Evolutionary conservation across 2,329 filamentous ascomycete genomes (phyloP).

Genomic region (Phialophora expanda): DNA sequence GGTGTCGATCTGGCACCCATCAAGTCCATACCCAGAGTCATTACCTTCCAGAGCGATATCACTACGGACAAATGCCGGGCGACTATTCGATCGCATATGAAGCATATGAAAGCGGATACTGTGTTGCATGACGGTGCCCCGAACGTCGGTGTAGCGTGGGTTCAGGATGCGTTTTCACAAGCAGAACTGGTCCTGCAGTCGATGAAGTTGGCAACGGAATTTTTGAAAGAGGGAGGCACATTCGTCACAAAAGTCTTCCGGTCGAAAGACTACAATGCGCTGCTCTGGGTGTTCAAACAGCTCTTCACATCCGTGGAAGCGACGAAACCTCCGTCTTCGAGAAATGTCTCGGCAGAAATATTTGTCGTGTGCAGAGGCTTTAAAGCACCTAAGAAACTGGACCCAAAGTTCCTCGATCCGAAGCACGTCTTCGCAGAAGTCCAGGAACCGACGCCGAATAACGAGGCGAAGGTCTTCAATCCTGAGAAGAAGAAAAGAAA

Average conservation of each 20-base stretch:
- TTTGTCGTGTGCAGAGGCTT: conserved; percentile 96
- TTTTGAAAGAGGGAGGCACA: conserved; percentile 83
- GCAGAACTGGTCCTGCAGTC: conserved; percentile 89
- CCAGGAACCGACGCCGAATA: conserved; percentile 83
- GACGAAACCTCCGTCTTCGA: conserved; percentile 92
- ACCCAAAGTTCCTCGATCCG: conserved; percentile 90
- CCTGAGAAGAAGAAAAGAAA: conserved; percentile 97
- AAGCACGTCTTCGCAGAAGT: conserved; percentile 90
- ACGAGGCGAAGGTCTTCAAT: conserved; percentile 97
- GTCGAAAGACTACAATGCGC: conserved; percentile 93
- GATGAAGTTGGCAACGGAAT: conserved; percentile 92
- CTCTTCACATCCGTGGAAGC: conserved; percentile 94
- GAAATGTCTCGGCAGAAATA: conserved; percentile 97
- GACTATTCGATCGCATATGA: conserved; percentile 85
- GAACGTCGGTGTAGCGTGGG: conserved; percentile 97
- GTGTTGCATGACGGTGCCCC: conserved; percentile 97
- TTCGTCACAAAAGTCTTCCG: conserved; percentile 98
- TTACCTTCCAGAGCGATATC: conserved; percentile 96
- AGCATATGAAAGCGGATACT: conserved; percentile 94
- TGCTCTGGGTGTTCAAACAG: conserved; percentile 98
- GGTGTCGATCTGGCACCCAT: conserved; percentile 95
- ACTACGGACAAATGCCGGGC: conserved; percentile 95
- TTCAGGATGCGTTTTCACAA: conserved; percentile 97
- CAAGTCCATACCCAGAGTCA: conserved; percentile 91
- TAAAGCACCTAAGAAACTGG: conserved; percentile 91